Base-by-base conservation (phyloP, 441 rosid species). In the Rhodomyrtus psidioides region DNA sequence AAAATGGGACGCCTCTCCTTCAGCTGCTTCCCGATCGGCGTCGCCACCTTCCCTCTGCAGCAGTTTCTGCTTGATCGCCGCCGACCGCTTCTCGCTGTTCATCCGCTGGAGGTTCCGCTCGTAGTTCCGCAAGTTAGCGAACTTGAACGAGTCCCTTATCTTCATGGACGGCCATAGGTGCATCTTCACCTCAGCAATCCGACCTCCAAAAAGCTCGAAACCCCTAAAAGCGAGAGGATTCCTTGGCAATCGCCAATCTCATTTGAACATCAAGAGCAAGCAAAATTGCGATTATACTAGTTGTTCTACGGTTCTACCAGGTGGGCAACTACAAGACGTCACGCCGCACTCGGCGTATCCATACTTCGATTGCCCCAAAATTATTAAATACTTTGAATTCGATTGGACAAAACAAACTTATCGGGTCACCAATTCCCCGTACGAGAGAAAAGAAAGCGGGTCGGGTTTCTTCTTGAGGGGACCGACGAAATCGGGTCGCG, bases 91-190 rank as follows among this genome's bases (percentile, higher is more conserved):
- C 85, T 92, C 93, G 79, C 83, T 88, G 85, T 91, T 87, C 91
- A 90, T 93, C 88, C 94, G 87, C 24, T 82, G 92, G 83, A 92
- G 91, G 79, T 92, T 95, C 94, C 94, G 90, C 83, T 93, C 95
- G 46, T 91, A 88, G 51, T 89, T 91, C 62, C 87, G 91, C 79
- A 91, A 26, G 84, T 90, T 92, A 70, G 81, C 86, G 58, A 84
- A 83, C 92, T 94, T 96, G 94, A 96, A 96, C 0, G 98, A 96
- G 56, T 94, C 97, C 82, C 98, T 89, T 53, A 96, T 85, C 85
- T 90, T 94, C 91, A 84, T 21, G 2, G 98, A 92, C 9, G 97
- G 98, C 98, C 98, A 95, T 81, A 95, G 92, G 92, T 95, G 98
- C 98, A 95, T 96, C 85, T 89, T 79, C 62, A 57, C 75, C 49